These are phyloP conservation scores for Hymenotorrendiella dingleyae DNA, from an alignment of 2,329 filamentous ascomycete genomes.

Conservation along the genomic window DNA sequence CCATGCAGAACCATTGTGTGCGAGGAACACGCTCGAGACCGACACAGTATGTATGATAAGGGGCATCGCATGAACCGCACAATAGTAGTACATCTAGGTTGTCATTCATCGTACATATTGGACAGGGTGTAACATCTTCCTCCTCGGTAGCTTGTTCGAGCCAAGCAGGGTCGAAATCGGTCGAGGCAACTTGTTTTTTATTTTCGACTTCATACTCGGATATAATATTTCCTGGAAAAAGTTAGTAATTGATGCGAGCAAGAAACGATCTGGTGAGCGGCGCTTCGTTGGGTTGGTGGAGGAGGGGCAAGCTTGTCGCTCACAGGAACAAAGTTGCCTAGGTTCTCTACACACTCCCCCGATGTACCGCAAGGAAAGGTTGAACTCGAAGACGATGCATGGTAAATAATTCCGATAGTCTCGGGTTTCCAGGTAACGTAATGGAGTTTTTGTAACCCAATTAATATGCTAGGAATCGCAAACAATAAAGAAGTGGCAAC, in stretches of 20 bases:
- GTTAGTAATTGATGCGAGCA: too few relatives aligned
- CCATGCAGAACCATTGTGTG: constrained; percentile 86
- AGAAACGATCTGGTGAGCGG: too few relatives aligned
- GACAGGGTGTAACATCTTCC: constrained; percentile 69
- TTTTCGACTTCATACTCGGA: constrained; percentile 65
- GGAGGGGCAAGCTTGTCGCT: too few relatives aligned
- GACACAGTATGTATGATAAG: constrained; percentile 89
- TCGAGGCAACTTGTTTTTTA: constrained; percentile 70
- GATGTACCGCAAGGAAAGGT: too few relatives aligned
- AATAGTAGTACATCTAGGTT: constrained; percentile 80
- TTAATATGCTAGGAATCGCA: not conserved
- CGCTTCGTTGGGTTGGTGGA: too few relatives aligned
- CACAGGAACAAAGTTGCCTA: too few relatives aligned
- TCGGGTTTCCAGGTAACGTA: too few relatives aligned
- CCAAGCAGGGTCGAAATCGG: constrained; percentile 79
- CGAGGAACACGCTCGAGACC: constrained; percentile 71
- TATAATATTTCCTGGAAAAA: constrained; percentile 50
- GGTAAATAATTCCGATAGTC: too few relatives aligned
- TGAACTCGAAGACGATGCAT: too few relatives aligned
- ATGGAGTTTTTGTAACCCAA: too few relatives aligned
- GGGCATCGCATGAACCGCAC: constrained; percentile 84
- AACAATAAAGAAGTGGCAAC: constrained; percentile 29
- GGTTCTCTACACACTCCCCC: too few relatives aligned
- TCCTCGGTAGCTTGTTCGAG: constrained; percentile 67
- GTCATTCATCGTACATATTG: constrained; percentile 74